A percentile compares a stretch with the other conserved stretches of the same genome.
phyloP scores from a whole-genome alignment of 805 yeast genomes.

The Spencermartinsiella europaea region DNA sequence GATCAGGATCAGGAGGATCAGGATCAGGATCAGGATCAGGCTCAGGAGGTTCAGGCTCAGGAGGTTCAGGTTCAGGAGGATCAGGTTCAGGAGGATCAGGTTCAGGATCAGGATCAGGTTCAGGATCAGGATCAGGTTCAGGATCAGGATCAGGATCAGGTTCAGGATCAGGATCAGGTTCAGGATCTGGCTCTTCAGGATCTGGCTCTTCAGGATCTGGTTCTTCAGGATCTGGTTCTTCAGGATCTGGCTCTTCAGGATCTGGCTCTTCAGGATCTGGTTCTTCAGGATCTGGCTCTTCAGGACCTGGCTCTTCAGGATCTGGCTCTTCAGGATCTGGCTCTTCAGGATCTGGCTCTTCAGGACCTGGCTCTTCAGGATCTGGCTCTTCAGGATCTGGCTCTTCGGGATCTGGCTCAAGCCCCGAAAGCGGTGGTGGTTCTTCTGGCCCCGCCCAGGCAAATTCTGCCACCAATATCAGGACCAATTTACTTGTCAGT shows the following conservation, averaged over 20 bases:
- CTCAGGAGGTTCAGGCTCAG: conserved; percentile 6
- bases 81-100: conserved; percentile 11
- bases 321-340: background rate
- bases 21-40: background rate
- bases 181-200: conserved; percentile 9
- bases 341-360: background rate
- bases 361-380: background rate
- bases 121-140: conserved; percentile 12
- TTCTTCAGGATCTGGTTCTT: background rate
- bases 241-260: background rate
- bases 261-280: background rate
- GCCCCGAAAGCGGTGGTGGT: conserved; percentile 7
- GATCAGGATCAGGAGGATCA: background rate
- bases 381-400: background rate
- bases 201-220: background rate
- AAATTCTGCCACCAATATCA: background rate
- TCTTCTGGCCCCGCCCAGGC: background rate
- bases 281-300: background rate
- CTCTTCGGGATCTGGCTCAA: conserved; percentile 14
- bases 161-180: conserved; percentile 11
- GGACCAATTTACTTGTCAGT: background rate
- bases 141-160: conserved; percentile 12
- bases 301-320: background rate
- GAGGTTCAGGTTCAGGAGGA: conserved; percentile 8
- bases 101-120: conserved; percentile 7